phyloP scores from a whole-genome alignment of 345 rosid genomes.

The Dimocarpus longan region DNA sequence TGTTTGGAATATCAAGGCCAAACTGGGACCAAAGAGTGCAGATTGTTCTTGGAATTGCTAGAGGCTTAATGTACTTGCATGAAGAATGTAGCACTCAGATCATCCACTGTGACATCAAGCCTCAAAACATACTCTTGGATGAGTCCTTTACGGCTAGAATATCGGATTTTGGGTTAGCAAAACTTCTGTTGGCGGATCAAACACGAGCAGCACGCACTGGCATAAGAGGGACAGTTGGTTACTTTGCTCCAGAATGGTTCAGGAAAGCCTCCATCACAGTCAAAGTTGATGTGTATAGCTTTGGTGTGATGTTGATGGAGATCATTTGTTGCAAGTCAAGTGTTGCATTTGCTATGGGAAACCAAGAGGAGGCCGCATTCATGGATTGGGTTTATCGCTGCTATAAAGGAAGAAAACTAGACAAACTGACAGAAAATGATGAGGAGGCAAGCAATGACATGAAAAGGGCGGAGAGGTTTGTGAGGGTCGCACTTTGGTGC shows the following conservation, averaged over 20 bases:
- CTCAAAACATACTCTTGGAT: constrained; percentile 22
- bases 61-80: constrained; percentile 16
- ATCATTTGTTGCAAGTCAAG: constrained; percentile 19
- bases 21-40: constrained; percentile 18
- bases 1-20: constrained; percentile 18
- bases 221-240: constrained; percentile 13
- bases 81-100: constrained; percentile 17
- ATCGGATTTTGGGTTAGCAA: constrained; percentile 13
- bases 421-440: constrained; percentile 14
- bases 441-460: constrained; percentile 13
- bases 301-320: constrained; percentile 12
- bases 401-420: not conserved
- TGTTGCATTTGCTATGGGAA: constrained; percentile 1
- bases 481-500: constrained; percentile 17
- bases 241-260: constrained; percentile 16
- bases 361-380: constrained; percentile 6
- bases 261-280: constrained; percentile 11
- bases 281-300: constrained; percentile 22
- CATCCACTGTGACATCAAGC: constrained; percentile 21
- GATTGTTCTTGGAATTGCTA: constrained; percentile 11
- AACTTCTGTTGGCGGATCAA: constrained; percentile 19
- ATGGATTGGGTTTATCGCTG: constrained; percentile 12
- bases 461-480: not conserved
- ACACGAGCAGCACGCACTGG: constrained; percentile 14
- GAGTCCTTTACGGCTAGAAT: constrained; percentile 10